Base-by-base conservation (phyloP, 2,329 filamentous ascomycete genomes). In the Chlorencoelia australis region DNA sequence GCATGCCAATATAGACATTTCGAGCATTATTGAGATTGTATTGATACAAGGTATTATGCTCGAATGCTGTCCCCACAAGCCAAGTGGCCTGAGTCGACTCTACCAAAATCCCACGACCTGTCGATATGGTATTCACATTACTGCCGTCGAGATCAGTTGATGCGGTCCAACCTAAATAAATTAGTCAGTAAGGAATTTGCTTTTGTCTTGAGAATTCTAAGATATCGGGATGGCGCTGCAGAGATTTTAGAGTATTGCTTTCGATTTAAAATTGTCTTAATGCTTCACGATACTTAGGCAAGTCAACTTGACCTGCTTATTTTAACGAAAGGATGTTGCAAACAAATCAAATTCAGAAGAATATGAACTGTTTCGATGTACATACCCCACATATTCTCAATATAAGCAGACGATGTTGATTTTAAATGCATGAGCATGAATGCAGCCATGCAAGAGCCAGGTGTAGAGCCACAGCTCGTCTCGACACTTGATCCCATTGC, bases 1-100 rank as follows among this genome's bases (percentile, higher is more conserved):
- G 11, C 7, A 20, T 21, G 7, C 16, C 30, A n/a, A 18, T 16
- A 35, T 28, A 15, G 10, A 20, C 16, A 29, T 25, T 25, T 16
- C 15, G 11, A 3, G 32, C 16, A 11, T 16, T 16, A 27, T 10
- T 15, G 13, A 35, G 29, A 17, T 30, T 29, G 25, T 33, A 31
- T 54, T 83, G 75, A 53, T 79, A 82, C 10, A 82, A 59, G 2
- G 71, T 66, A 29, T 68, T 68, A 55, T 84, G 79, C 59, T 85
- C 79, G 1, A 72, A 71, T 0, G 73, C 66, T 0, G 76, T 78
- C 7, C 75, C 79, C 33, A 71, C 74, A 16, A 82, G 58, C 44
- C 41, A 41, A 20, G 33, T 42, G 15, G 43, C 29, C 13, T 27
- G 19, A 9, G 15, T 10, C 21, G 29, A 35, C 21, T 46, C 44